Evolutionary conservation across 139 green algal species (phyloP).

Genomic region (Eudorina sp.): DNA sequence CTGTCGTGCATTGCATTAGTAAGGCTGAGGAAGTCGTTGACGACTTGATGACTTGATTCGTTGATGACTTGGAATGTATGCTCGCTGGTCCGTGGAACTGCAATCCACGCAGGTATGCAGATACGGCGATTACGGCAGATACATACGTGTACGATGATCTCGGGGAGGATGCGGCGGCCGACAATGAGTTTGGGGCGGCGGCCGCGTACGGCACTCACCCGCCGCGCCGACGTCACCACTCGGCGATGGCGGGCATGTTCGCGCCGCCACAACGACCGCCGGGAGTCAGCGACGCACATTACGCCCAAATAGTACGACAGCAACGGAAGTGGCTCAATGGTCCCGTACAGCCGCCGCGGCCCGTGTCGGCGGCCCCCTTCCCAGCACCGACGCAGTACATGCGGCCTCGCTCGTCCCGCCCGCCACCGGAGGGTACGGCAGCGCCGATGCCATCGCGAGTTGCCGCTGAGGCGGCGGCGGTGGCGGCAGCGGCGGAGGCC

Average conservation of each 20-base stretch:
- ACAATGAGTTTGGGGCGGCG: neutral
- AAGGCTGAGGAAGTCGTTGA: too few species aligned
- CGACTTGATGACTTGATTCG: too few species aligned
- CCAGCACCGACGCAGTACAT: neutral
- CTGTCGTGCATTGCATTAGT: too few species aligned
- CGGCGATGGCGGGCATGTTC: neutral
- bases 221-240: neutral
- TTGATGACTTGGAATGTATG: too few species aligned
- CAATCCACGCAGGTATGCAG: neutral
- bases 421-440: slow-evolving; percentile 5
- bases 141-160: slow-evolving; percentile 24
- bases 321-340: slow-evolving; percentile 39
- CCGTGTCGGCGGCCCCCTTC: neutral
- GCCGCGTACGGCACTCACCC: slow-evolving; percentile 14
- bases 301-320: slow-evolving; percentile 32
- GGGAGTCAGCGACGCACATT: slow-evolving; percentile 15
- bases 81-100: too few species aligned
- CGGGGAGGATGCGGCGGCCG: neutral
- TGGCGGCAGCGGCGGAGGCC: neutral
- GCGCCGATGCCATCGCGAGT: slow-evolving; percentile 14
- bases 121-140: neutral
- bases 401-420: neutral
- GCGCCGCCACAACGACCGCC: neutral
- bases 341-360: slow-evolving; percentile 18
- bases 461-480: neutral